These are phyloP conservation scores for Pezicula carpinea DNA, from an alignment of 2,329 filamentous ascomycete genomes.

Conservation along the genomic window DNA sequence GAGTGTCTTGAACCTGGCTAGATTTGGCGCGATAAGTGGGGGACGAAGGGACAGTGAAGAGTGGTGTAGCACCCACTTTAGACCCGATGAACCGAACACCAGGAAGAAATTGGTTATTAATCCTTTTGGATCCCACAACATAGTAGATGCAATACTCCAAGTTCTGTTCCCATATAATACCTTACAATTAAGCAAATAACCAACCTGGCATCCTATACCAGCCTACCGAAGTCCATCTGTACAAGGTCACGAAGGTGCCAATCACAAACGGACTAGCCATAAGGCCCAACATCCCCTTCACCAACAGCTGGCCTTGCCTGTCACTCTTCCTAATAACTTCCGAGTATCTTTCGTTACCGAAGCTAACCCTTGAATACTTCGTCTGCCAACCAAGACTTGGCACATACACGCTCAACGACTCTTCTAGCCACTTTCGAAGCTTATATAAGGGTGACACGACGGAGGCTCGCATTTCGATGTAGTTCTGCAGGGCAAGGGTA, in stretches of 20 bases:
- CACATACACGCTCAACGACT: constrained; percentile 70
- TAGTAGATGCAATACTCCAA: too few relatives aligned
- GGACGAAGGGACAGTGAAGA: too few relatives aligned
- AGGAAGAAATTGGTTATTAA: too few relatives aligned
- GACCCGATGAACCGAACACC: too few relatives aligned
- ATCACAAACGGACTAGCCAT: constrained; percentile 14
- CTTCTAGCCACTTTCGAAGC: constrained; percentile 80
- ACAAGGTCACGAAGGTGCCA: constrained; percentile 12
- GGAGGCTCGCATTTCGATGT: constrained; percentile 85
- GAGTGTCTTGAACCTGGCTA: too few relatives aligned
- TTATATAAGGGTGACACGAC: constrained; percentile 76
- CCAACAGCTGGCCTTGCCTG: constrained; percentile 49
- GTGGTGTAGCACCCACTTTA: too few relatives aligned
- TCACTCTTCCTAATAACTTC: constrained; percentile 70
- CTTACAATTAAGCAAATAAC: not conserved
- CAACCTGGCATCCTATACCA: not conserved
- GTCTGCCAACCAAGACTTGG: constrained; percentile 84
- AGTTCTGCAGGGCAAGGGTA: constrained; percentile 85
- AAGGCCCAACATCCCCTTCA: constrained; percentile 14
- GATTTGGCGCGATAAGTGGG: too few relatives aligned
- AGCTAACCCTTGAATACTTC: constrained; percentile 88
- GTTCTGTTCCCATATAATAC: too few relatives aligned
- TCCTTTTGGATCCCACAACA: too few relatives aligned
- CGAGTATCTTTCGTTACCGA: constrained; percentile 87
- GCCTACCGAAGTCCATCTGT: constrained; percentile 8